Percentiles rank a stretch among this genome's conserved stretches.
These are phyloP conservation scores for Colletotrichum neosansevieriae DNA, from an alignment of 2,329 filamentous ascomycete genomes.

Conservation along the genomic window DNA sequence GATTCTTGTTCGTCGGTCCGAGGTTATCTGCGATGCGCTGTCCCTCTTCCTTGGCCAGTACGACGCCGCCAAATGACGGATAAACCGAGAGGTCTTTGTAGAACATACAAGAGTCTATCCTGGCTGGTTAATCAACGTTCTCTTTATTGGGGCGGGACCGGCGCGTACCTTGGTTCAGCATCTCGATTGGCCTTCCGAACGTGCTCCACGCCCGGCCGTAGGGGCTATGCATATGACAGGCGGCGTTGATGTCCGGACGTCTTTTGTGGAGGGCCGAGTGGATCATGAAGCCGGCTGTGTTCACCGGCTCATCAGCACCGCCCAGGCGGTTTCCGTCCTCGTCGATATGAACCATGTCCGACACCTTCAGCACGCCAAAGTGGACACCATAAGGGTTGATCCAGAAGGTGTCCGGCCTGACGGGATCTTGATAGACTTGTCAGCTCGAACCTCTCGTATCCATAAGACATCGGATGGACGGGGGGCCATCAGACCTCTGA, in stretches of 20 bases:
- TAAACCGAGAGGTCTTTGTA: conserved; percentile 74
- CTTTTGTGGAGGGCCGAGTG: conserved; percentile 74
- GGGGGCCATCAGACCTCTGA: conserved; percentile 43
- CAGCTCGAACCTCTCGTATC: background rate
- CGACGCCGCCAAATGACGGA: conserved; percentile 61
- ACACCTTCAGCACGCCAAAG: conserved; percentile 73
- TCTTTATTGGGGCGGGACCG: too few relatives aligned
- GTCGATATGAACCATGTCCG: conserved; percentile 76
- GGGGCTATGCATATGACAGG: conserved; percentile 74
- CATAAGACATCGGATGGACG: too few relatives aligned
- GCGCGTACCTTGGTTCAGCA: conserved; percentile 66
- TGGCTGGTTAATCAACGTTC: background rate
- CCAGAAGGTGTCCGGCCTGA: conserved; percentile 52
- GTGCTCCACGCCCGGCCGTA: conserved; percentile 75
- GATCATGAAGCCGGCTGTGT: conserved; percentile 77
- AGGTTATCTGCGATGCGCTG: conserved; percentile 70
- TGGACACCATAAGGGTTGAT: conserved; percentile 72
- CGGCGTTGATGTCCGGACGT: conserved; percentile 72
- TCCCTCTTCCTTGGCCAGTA: conserved; percentile 72
- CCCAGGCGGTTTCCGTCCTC: conserved; percentile 69
- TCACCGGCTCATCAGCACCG: conserved; percentile 68
- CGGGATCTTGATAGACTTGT: conserved; percentile 44
- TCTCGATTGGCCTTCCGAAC: conserved; percentile 73
- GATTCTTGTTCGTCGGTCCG: conserved; percentile 66
- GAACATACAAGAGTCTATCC: conserved; percentile 69